Percentiles rank a stretch among this genome's conserved stretches.
These are phyloP conservation scores for Fraxinus greggii DNA, from an alignment of 305 asterid species.

Conservation along the genomic window DNA sequence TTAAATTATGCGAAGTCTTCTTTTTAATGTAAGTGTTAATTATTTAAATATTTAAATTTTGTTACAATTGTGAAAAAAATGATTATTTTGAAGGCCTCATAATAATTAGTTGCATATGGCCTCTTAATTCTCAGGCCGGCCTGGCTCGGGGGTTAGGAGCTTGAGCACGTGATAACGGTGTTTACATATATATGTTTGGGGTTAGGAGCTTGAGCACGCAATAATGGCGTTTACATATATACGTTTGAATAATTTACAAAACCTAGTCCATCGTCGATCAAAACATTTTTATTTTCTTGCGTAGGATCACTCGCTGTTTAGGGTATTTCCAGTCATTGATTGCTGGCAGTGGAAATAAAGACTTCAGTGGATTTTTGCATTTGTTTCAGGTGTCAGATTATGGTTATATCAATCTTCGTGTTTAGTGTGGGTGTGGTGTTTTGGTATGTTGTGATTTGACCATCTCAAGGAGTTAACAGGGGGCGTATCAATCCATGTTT, in stretches of 20 bases:
- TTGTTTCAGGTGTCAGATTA: background rate
- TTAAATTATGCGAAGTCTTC: too few species aligned
- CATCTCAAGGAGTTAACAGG: background rate
- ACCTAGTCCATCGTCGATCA: background rate
- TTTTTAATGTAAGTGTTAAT: too few species aligned
- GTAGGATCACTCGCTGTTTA: background rate
- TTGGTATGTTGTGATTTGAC: background rate
- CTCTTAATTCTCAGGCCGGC: too few species aligned
- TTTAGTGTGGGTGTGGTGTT: background rate
- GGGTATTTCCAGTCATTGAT: background rate
- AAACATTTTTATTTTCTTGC: background rate
- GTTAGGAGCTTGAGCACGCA: too few species aligned
- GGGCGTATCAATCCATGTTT: background rate
- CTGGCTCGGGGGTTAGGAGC: too few species aligned
- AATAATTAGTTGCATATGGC: too few species aligned
- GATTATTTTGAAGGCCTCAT: too few species aligned
- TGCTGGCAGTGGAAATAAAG: background rate
- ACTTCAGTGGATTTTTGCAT: background rate
- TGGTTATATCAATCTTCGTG: background rate
- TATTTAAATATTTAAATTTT: too few species aligned
- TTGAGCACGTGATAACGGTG: too few species aligned
- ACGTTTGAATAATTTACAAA: background rate
- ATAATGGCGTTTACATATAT: too few species aligned
- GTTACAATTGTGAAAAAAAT: too few species aligned
- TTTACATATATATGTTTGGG: too few species aligned